Evolutionary conservation across 495 filamentous ascomycete species (phyloP), one percentile per base, ranked within the genome.

Genomic region (Cairneyella variabilis): DNA sequence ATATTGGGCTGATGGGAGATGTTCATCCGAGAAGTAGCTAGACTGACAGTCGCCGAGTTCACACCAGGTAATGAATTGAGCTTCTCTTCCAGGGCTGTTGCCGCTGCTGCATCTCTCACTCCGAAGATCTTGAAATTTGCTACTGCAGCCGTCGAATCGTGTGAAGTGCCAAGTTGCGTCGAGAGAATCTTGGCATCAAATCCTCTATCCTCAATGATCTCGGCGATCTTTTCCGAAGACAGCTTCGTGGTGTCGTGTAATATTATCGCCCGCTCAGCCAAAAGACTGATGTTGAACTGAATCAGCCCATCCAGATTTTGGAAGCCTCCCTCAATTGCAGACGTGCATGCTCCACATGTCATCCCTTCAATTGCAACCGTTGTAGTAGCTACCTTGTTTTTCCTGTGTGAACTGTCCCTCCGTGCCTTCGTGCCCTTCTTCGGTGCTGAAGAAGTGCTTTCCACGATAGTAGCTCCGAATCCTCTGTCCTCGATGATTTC

Each of bases 331-430:
- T 97, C 90, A 17, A 98, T 81, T 0, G 91, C 89, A 44, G 90
- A 88, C 7, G 91, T 96, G 63, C 92, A 98, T 28, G 92, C 90
- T 38, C 91, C 91, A 64, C 92, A 97, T 6, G 93, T 97, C 93
- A 98, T 98, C 22, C 93, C 93, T 58, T 91, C 88, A n/a, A 97
- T 84, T 16, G 89, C 84, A 38, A 97, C 71, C 0, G 89, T 98
- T 9, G 91, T 97, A 3, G 78, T 83, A 8, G 83, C 83, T 16
- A 81, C 53, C 14, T 57, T 53, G 7, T 44, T 48, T 48, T 44
- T 49, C 20, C 18, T 42, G 10, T 23, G 43, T n/a, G 42, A 30
- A 25, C 53, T 59, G 17, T 46, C 49, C 28, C 48, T 34, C 21
- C 58, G 64, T 3, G 51, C 25, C 30, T 54, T 79, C 69, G 51